Evolutionary conservation across 495 filamentous ascomycete species (phyloP), one percentile per base, ranked within the genome.

Genomic region (Corynascus novoguineensis): DNA sequence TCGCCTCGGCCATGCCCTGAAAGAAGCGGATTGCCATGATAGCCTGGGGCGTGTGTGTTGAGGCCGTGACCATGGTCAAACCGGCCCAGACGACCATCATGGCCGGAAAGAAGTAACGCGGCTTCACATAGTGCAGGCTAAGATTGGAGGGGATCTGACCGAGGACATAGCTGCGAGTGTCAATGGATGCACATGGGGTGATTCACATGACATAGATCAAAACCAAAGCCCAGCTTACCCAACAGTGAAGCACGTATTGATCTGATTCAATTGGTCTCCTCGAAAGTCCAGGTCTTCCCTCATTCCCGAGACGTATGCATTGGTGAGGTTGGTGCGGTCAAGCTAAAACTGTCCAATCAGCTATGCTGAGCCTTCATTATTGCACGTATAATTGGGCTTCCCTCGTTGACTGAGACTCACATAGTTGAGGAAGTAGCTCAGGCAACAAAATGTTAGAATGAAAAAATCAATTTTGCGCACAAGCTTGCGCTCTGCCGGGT

Each of bases 21-120:
- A 88, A 84, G 73, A 88, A 86, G 5, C 85, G 81, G 57, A 88
- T 83, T 1, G 78, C 81, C 76, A 83, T 83, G 59, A 88, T 81
- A n/a, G 76, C 65, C 38, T 74, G 67, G 0, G 78, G 78, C 3
- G 67, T 72, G 6, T 74, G 73, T 3, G 72, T 75, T 0, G 74
- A 73, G 1, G 81, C 83, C 1, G 80, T 83, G 32, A 77, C 68
- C 78, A 86, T 83, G 15, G 83, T 86, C 24, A 86, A 55, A 0
- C 65, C 71, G 1, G 78, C 82, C 85, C 85, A 88, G 46, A 80
- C 56, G 1, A 84, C 46, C 75, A 83, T 82, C 70, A 83, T 83
- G 4, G 71, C 59, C 0, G 85, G 83, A 56, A 88, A 83, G 63
- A 82, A 86, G 51, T 77, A 63, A 10, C 80, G 75, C 5, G 83